These are phyloP conservation scores for Mycena metata DNA, from an alignment of 768 basidiomycete genomes.

Conservation along the genomic window DNA sequence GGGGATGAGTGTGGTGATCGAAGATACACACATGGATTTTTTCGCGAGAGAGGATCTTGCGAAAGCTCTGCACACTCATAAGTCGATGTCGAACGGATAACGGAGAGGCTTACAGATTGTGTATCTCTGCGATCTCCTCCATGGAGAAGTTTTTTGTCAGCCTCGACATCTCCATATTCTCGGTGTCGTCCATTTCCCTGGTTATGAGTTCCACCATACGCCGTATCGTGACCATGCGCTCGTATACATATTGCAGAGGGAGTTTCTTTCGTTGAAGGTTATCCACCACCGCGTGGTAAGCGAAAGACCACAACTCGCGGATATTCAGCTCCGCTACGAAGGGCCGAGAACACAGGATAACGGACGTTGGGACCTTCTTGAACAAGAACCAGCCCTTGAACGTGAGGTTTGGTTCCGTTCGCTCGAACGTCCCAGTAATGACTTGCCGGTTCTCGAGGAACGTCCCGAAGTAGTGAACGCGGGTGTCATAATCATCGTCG, in stretches of 20 bases:
- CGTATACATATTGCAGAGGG: not conserved
- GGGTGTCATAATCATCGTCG: too few species aligned
- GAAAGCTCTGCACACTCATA: too few species aligned
- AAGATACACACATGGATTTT: slow-evolving; percentile 16
- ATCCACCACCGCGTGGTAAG: slow-evolving; percentile 2
- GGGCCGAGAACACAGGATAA: not conserved
- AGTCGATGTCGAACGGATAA: too few species aligned
- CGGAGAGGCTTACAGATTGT: too few species aligned
- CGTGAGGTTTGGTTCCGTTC: too few species aligned
- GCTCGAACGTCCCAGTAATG: not conserved
- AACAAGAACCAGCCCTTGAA: not conserved
- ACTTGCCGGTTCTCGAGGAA: not conserved
- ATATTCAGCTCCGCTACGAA: too few species aligned
- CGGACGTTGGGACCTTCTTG: not conserved
- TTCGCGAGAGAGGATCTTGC: slow-evolving; percentile 1
- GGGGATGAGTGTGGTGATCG: not conserved
- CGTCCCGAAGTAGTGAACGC: not conserved
- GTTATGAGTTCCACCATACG: too few species aligned
- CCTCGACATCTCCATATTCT: too few species aligned
- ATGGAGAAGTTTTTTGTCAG: too few species aligned
- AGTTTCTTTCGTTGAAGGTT: slow-evolving; percentile 7
- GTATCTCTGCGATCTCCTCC: too few species aligned
- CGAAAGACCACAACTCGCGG: not conserved
- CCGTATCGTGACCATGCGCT: slow-evolving; percentile 13
- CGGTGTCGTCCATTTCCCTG: too few species aligned